Evolutionary conservation across 2,329 filamentous ascomycete species (phyloP).

Genomic region (Venturia pyrina): DNA sequence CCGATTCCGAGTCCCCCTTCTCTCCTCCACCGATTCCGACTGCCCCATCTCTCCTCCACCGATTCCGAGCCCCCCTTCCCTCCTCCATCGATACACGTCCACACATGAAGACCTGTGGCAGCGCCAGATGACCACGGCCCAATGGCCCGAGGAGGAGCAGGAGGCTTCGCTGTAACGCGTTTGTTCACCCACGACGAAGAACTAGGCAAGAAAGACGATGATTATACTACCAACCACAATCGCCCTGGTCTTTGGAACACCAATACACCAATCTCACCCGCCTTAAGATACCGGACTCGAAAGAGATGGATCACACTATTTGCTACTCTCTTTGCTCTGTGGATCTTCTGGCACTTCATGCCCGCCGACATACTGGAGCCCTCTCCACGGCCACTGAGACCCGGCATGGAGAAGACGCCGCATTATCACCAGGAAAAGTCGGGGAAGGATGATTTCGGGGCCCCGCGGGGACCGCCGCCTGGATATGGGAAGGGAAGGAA

Average conservation of each 20-base stretch:
- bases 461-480: constrained; percentile 6
- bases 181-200: constrained; percentile 7
- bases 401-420: background rate
- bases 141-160: constrained; percentile 10
- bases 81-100: background rate
- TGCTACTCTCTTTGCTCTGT: background rate
- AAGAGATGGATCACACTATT: constrained; percentile 1
- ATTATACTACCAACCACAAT: background rate
- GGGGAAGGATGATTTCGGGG: background rate
- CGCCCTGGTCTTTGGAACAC: background rate
- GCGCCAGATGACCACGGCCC: background rate
- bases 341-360: constrained; percentile 7
- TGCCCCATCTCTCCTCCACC: no score
- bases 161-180: background rate
- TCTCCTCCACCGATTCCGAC: no score
- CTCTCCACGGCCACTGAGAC: background rate
- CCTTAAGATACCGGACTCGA: background rate
- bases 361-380: constrained; percentile 8
- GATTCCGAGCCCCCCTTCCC: no score
- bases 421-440: background rate
- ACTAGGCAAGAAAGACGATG: constrained; percentile 13
- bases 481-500: background rate
- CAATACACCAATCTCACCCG: background rate
- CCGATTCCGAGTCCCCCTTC: background rate
- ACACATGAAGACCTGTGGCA: background rate